These are phyloP conservation scores for Ascomycota sp. DNA, from an alignment of 2,329 filamentous ascomycete genomes.

Conservation along the genomic window DNA sequence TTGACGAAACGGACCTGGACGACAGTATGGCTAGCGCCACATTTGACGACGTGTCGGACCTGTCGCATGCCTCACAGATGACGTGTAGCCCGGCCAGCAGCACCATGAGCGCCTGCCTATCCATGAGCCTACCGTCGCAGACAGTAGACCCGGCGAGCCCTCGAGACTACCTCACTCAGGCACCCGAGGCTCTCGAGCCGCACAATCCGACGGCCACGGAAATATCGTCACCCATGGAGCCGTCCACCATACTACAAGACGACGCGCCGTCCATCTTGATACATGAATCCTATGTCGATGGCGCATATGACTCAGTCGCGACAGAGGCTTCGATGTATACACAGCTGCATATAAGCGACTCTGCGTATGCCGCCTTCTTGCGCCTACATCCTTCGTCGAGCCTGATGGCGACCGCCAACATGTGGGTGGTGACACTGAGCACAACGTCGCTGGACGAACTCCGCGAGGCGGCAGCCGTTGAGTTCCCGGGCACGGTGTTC, in stretches of 20 bases:
- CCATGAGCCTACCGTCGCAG: no score
- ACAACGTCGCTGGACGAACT: conserved; percentile 39
- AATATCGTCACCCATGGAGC: conserved; percentile 15
- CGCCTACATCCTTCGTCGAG: conserved; percentile 46
- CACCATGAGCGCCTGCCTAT: conserved; percentile 4
- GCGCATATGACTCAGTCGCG: conserved; percentile 8
- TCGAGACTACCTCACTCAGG: conserved; percentile 4
- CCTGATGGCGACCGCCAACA: conserved; percentile 24
- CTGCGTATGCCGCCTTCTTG: conserved; percentile 40
- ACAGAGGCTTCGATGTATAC: conserved; percentile 8
- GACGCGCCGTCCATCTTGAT: conserved; percentile 17
- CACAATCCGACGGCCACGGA: conserved; percentile 7
- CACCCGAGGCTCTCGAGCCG: conserved; percentile 8
- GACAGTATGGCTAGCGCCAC: conserved; percentile 5
- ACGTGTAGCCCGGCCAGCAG: conserved; percentile 6
- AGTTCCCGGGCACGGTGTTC: conserved; percentile 38
- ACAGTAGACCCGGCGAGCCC: conserved; percentile 3
- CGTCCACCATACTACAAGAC: conserved; percentile 18
- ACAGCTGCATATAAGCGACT: conserved; percentile 5
- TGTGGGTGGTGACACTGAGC: conserved; percentile 48
- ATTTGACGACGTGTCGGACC: conserved; percentile 8
- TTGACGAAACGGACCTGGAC: conserved; percentile 3
- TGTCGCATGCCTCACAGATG: conserved; percentile 7
- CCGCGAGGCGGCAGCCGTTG: conserved; percentile 36
- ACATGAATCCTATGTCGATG: conserved; percentile 11